Evolutionary conservation across 2,329 filamentous ascomycete species (phyloP).

Genomic region (Camillea tinctor): DNA sequence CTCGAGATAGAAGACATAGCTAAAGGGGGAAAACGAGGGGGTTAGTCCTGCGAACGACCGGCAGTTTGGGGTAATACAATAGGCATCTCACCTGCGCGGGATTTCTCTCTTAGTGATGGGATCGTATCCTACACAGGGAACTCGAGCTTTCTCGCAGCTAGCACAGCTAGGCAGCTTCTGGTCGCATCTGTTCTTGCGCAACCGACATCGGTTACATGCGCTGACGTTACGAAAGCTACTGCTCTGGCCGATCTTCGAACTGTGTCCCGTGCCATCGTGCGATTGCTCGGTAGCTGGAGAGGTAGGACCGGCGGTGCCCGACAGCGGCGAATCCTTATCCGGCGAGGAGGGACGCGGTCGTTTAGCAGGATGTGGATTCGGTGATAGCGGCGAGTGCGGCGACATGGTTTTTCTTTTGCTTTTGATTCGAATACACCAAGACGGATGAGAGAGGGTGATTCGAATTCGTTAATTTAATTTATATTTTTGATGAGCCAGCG

Average conservation of each 20-base stretch:
- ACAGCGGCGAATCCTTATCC: slow-evolving; percentile 43
- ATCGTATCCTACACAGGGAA: slow-evolving; percentile 92
- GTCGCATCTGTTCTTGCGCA: slow-evolving; percentile 93
- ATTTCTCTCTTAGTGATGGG: slow-evolving; percentile 96
- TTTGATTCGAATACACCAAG: neutral
- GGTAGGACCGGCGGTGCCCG: slow-evolving; percentile 36
- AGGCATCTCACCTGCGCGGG: slow-evolving; percentile 72
- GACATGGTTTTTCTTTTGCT: slow-evolving; percentile 47
- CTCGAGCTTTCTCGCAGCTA: slow-evolving; percentile 88
- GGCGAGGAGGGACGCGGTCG: slow-evolving; percentile 56
- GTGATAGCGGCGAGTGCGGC: slow-evolving; percentile 48
- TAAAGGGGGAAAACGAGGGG: slow-evolving; percentile 32
- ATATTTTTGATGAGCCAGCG: slow-evolving; percentile 8
- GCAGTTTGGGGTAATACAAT: neutral
- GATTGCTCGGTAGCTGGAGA: slow-evolving; percentile 32
- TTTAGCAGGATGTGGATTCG: slow-evolving; percentile 53
- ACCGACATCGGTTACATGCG: slow-evolving; percentile 87
- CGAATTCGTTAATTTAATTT: neutral
- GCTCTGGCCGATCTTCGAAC: slow-evolving; percentile 53
- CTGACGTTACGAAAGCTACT: slow-evolving; percentile 82
- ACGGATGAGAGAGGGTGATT: neutral
- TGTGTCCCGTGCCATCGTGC: slow-evolving; percentile 29
- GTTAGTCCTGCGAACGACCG: slow-evolving; percentile 15
- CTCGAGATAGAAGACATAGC: slow-evolving; percentile 94
- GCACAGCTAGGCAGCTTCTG: slow-evolving; percentile 88